Evolutionary conservation across 2,329 filamentous ascomycete genomes (phyloP), one percentile per base, ranked within the genome.

Genomic region (Pochonia chlamydosporia): DNA sequence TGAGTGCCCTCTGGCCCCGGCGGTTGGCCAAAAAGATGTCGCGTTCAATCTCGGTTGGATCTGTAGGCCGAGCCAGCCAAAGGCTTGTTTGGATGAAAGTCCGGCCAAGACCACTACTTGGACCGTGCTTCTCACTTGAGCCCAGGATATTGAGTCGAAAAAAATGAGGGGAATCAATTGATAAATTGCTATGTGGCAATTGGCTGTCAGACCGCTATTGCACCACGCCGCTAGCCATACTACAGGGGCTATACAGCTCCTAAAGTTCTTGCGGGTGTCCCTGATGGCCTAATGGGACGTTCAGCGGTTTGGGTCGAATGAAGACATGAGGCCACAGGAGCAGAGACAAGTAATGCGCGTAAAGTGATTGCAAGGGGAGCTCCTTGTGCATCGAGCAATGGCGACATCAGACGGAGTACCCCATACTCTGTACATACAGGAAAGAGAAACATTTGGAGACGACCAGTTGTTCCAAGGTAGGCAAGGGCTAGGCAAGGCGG

Each of bases 41-140:
- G 23, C 13, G n/a, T 30, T 21, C 30, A 51, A 51, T 51, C 47
- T 51, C 44, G 47, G 44, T 25, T 47, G 37, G 20, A 42, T 44
- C 40, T 44, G 3, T 16, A 18, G 6, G n/a, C 13, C 21, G 23
- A 43, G 40, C 40, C 8, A 35, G 20, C 25, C 41, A 8, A 23
- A 35, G 37, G 26, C 46, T 28, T 47, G 25, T 36, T 33, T 20
- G 35, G 28, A 48, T 41, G 13, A 35, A 23, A 18, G 25, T 36
- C 14, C 23, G 33, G 21, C 42, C 21, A 35, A 41, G 46, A 31
- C 36, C 28, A n/a, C 13, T 37, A 13, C 13, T 30, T 36, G 31
- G 21, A 44, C 31, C 28, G 41, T 40, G 46, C 41, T 40, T 16
- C 18, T 20, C 33, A 5, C 13, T 20, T 21, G n/a, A n/a, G 18